Evolutionary conservation across 1,284 basidiomycete genomes (phyloP).

Genomic region (Xerocomus subilludens): DNA sequence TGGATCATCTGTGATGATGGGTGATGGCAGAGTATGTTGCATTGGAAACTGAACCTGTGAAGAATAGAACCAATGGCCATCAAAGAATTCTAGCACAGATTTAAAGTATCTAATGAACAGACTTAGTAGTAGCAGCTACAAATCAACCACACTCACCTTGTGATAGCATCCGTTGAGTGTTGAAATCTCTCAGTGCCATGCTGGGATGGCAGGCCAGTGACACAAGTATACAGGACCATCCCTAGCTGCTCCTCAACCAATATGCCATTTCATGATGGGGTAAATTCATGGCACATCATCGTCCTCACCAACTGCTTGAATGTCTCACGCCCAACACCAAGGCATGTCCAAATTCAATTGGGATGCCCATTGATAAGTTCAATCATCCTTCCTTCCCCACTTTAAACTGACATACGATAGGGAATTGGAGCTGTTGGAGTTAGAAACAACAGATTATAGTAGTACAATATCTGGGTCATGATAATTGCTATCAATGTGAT

Average conservation of each 20-base stretch:
- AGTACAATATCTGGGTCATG: no score
- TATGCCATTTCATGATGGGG: background rate
- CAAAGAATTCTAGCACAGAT: background rate
- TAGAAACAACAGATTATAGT: no score
- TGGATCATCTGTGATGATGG: background rate
- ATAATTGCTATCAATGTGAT: no score
- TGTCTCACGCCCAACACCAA: background rate
- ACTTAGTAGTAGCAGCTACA: no score
- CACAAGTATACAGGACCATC: slow-evolving; percentile 15
- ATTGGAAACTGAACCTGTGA: background rate
- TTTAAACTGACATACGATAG: background rate
- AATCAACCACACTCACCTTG: background rate
- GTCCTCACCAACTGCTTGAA: background rate
- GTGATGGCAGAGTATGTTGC: background rate
- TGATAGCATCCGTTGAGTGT: background rate
- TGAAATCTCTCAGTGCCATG: slow-evolving; percentile 9
- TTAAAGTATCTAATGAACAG: background rate
- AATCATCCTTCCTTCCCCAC: background rate
- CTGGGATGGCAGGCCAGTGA: slow-evolving; percentile 13
- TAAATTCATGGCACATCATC: background rate
- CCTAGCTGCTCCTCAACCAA: slow-evolving; percentile 4
- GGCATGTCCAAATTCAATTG: background rate
- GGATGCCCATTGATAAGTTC: background rate
- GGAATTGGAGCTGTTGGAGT: background rate
- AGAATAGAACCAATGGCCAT: no score